Evolutionary conservation across 2,329 filamentous ascomycete genomes (phyloP).

Genomic region (Mariannaea elegans): DNA sequence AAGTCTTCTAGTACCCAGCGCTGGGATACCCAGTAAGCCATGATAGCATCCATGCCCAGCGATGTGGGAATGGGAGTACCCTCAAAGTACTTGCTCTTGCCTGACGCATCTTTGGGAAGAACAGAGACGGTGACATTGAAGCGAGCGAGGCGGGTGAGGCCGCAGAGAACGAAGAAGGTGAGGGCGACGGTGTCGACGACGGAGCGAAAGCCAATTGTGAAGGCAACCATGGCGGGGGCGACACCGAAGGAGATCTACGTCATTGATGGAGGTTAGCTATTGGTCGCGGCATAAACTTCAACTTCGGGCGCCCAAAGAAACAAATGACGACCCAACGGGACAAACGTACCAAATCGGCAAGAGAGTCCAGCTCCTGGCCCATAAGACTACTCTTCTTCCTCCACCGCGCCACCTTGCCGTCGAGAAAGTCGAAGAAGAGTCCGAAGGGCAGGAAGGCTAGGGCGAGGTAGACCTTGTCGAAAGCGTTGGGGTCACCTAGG

Average conservation of each 20-base stretch:
- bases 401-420: conserved; percentile 96
- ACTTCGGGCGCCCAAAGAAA: background rate
- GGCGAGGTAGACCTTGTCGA: conserved; percentile 80
- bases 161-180: conserved; percentile 92
- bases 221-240: conserved; percentile 85
- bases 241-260: conserved; percentile 92
- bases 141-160: conserved; percentile 89
- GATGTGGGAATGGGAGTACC: conserved; percentile 96
- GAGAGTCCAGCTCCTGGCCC: conserved; percentile 96
- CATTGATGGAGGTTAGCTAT: conserved; percentile 23
- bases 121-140: conserved; percentile 96
- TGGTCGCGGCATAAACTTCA: background rate
- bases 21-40: conserved; percentile 88
- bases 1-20: conserved; percentile 82
- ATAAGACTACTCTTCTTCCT: conserved; percentile 96
- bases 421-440: conserved; percentile 97
- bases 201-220: conserved; percentile 88
- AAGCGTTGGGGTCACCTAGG: conserved; percentile 72
- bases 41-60: conserved; percentile 79
- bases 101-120: conserved; percentile 89
- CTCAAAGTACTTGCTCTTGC: conserved; percentile 96
- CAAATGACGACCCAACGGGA: background rate
- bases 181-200: conserved; percentile 81
- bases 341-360: conserved; percentile 84
- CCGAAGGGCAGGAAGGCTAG: conserved; percentile 90